These are phyloP conservation scores for Yamadazyma jaroonii DNA, from an alignment of 1,139 yeast species.

Conservation along the genomic window DNA sequence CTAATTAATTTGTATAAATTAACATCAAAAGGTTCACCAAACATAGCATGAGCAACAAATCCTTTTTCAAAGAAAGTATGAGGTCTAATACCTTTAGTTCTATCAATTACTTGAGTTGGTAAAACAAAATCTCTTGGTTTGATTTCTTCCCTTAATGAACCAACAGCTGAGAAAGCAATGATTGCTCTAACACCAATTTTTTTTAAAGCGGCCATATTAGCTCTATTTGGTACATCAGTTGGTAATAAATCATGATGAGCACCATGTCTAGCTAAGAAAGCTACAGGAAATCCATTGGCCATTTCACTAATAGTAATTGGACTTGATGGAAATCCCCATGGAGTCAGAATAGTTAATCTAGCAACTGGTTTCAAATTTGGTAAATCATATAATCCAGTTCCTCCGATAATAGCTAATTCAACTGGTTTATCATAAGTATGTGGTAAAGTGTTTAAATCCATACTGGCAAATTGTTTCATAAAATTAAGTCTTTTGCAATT, in stretches of 20 bases:
- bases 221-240: conserved; percentile 86
- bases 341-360: conserved; percentile 73
- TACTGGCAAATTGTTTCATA: conserved; percentile 4
- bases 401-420: conserved; percentile 87
- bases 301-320: conserved; percentile 88
- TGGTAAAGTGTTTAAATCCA: conserved; percentile 24
- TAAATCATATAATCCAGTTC: conserved; percentile 93
- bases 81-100: conserved; percentile 93
- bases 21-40: conserved; percentile 93
- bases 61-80: conserved; percentile 91
- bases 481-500: too few species aligned
- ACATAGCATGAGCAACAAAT: conserved; percentile 94
- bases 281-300: conserved; percentile 75
- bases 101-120: conserved; percentile 93
- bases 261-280: conserved; percentile 95
- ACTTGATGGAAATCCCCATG: conserved; percentile 97
- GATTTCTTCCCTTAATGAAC: conserved; percentile 86
- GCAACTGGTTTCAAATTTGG: conserved; percentile 86
- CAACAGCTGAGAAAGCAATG: conserved; percentile 93
- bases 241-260: conserved; percentile 85
- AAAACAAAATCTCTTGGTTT: conserved; percentile 92
- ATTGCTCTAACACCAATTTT: conserved; percentile 82
- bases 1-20: conserved; percentile 65
- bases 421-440: conserved; percentile 46
- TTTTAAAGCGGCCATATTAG: conserved; percentile 95